Conservation (phyloP, 2,329 filamentous ascomycete species). For the Triangularia verruculosa region DNA sequence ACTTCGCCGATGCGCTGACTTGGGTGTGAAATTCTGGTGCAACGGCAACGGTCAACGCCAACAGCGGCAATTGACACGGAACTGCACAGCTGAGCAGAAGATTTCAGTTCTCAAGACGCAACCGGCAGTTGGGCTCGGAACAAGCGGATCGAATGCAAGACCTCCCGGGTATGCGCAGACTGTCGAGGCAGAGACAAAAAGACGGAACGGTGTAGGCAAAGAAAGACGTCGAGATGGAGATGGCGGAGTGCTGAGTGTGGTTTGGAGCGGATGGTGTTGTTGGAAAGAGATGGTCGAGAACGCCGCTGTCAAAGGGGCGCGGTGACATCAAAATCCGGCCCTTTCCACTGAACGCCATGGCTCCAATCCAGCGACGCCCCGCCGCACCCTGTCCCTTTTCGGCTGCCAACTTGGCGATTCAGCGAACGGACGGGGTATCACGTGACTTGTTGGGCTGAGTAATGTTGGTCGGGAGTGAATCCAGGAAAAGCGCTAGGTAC, state of each 20-base stretch:
- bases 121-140: conserved; percentile 14
- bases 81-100: not conserved
- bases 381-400: conserved; percentile 4
- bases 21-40: not conserved
- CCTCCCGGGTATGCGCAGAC: not conserved
- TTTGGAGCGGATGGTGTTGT: not conserved
- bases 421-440: conserved; percentile 10
- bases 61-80: not conserved
- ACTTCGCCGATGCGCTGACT: conserved; percentile 18
- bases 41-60: not conserved
- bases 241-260: not conserved
- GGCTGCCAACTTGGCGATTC: conserved; percentile 17
- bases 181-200: not conserved
- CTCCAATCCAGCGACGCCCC: conserved; percentile 14
- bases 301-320: conserved; percentile 16
- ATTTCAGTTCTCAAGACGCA: not conserved
- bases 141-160: conserved; percentile 1
- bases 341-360: conserved; percentile 20
- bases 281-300: not conserved
- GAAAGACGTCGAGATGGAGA: not conserved
- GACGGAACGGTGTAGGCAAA: not conserved
- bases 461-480: not conserved
- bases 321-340: conserved; percentile 29
- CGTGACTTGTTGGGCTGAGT: conserved; percentile 15
- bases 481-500: not conserved